phyloP scores from a whole-genome alignment of 2,329 filamentous ascomycete species.

The Tympanopsis confertula region DNA sequence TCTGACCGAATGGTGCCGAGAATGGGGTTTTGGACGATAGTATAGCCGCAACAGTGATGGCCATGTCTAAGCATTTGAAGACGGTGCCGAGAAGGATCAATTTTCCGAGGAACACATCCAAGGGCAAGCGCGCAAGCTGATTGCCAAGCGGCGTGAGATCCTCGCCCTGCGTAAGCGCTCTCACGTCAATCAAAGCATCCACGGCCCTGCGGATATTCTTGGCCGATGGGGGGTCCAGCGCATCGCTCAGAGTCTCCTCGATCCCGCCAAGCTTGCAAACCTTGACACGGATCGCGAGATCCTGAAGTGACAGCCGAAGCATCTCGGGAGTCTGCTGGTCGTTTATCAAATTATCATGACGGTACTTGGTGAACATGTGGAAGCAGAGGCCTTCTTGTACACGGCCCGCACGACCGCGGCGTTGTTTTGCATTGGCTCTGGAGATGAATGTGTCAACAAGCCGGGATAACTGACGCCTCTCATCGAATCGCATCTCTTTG shows the following conservation, averaged over 20 bases:
- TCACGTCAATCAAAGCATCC: slow-evolving; percentile 88
- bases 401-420: slow-evolving; percentile 83
- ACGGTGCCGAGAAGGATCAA: slow-evolving; percentile 75
- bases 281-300: slow-evolving; percentile 90
- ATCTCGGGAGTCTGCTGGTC: slow-evolving; percentile 96
- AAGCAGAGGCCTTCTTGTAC: slow-evolving; percentile 93
- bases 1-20: slow-evolving; percentile 72
- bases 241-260: slow-evolving; percentile 76
- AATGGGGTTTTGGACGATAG: slow-evolving; percentile 93
- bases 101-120: slow-evolving; percentile 93
- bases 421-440: slow-evolving; percentile 86
- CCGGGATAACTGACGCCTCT: slow-evolving; percentile 78
- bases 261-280: slow-evolving; percentile 93
- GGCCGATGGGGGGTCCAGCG: slow-evolving; percentile 79
- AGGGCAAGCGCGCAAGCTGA: slow-evolving; percentile 75
- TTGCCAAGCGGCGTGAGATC: slow-evolving; percentile 77
- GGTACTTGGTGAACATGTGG: slow-evolving; percentile 82
- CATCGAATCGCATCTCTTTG: slow-evolving; percentile 94
- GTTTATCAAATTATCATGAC: slow-evolving; percentile 74
- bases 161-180: slow-evolving; percentile 70
- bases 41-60: slow-evolving; percentile 83
- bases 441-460: slow-evolving; percentile 93
- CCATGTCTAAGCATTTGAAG: slow-evolving; percentile 84
- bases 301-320: slow-evolving; percentile 84
- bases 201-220: slow-evolving; percentile 91